These are phyloP conservation scores for Umbellularia californica DNA, from an alignment of 164 flowering plant species.

Conservation along the genomic window DNA sequence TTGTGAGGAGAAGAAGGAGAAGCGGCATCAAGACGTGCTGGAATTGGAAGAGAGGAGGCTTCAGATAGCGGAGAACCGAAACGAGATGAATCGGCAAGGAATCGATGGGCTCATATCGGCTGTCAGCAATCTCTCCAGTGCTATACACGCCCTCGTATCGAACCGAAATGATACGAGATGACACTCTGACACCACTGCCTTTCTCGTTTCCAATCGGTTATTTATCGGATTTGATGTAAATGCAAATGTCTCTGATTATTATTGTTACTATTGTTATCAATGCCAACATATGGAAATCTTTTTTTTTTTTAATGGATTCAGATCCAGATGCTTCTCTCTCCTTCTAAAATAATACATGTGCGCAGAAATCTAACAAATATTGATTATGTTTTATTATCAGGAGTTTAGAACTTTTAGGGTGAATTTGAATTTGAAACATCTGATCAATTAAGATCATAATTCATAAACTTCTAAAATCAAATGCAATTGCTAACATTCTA, in stretches of 20 bases:
- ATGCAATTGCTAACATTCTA: too few species aligned
- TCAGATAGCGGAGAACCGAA: slow-evolving; percentile 27
- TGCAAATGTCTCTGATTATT: slow-evolving; percentile 6
- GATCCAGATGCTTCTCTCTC: too few species aligned
- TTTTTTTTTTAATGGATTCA: too few species aligned
- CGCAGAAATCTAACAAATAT: too few species aligned
- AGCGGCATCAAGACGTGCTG: slow-evolving; percentile 27
- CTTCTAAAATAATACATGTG: too few species aligned
- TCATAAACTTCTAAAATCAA: too few species aligned
- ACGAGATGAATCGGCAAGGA: slow-evolving; percentile 30
- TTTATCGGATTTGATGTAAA: slow-evolving; percentile 1
- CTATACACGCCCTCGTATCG: slow-evolving; percentile 32
- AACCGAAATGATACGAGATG: slow-evolving; percentile 15
- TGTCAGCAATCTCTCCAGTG: slow-evolving; percentile 34
- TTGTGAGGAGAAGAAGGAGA: slow-evolving; percentile 38
- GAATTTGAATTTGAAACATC: too few species aligned
- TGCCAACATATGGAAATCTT: neutral
- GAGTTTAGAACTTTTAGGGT: too few species aligned
- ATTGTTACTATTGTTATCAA: neutral
- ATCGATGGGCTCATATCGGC: slow-evolving; percentile 27
- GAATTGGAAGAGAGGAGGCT: slow-evolving; percentile 31
- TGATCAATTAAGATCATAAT: too few species aligned
- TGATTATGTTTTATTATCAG: too few species aligned
- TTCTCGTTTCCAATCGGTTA: neutral
- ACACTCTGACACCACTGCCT: neutral